phyloP scores from a whole-genome alignment of 176 grass and related monocot genomes.

The Aegilops tauschii region DNA sequence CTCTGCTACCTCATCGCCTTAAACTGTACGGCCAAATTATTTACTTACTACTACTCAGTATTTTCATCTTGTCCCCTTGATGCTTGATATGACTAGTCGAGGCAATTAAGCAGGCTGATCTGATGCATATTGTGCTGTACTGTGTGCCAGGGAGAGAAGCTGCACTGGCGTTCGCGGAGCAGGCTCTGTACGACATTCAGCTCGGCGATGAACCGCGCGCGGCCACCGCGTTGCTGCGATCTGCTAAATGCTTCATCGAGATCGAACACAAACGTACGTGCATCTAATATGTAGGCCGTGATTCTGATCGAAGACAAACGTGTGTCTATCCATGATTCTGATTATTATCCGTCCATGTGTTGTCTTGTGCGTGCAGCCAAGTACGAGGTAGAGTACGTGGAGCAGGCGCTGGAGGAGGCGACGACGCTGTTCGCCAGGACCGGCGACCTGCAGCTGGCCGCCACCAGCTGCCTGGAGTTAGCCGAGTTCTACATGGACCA shows the following conservation, averaged over 20 bases:
- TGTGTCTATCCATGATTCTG: too few species aligned
- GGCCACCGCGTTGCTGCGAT: not conserved
- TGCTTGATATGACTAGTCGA: too few species aligned
- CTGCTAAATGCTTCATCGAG: not conserved
- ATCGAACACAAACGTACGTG: not conserved
- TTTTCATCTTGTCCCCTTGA: too few species aligned
- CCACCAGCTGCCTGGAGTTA: not conserved
- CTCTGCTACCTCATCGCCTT: constrained; percentile 5
- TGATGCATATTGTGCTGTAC: too few species aligned
- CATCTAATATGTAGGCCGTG: too few species aligned
- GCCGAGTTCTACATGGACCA: constrained; percentile 3
- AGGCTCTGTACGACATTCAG: not conserved
- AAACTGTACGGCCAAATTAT: not conserved
- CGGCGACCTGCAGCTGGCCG: not conserved
- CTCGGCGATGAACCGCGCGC: not conserved
- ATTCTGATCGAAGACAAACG: too few species aligned
- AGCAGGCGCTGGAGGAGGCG: not conserved
- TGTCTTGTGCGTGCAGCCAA: too few species aligned
- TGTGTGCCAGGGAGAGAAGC: not conserved
- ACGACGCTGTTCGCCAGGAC: not conserved
- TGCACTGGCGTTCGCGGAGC: not conserved
- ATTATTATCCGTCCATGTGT: too few species aligned
- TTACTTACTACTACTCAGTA: too few species aligned
- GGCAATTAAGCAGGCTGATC: too few species aligned
- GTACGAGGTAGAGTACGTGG: not conserved